Percentiles rank a stretch among this genome's conserved stretches.
Evolutionary conservation across 495 filamentous ascomycete species (phyloP).

Genomic region (Trypethelium eluteriae): DNA sequence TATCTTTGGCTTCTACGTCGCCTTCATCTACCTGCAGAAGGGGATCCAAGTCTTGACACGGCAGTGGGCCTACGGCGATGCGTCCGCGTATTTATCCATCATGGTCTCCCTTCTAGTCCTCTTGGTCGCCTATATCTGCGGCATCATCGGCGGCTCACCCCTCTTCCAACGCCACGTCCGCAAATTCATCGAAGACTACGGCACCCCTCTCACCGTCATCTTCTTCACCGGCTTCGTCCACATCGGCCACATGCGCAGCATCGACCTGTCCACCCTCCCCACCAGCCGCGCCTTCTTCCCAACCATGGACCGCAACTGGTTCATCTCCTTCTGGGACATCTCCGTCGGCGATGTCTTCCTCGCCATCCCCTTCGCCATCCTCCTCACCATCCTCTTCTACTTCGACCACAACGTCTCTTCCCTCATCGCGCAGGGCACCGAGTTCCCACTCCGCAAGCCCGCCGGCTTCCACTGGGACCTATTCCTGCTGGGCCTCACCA

Average conservation of each 20-base stretch:
- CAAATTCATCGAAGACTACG: conserved; percentile 39
- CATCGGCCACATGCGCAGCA: conserved; percentile 25
- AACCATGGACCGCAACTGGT: conserved; percentile 69
- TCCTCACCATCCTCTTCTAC: conserved; percentile 84
- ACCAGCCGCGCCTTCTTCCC: conserved; percentile 63
- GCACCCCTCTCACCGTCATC: conserved; percentile 34
- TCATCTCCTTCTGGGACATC: conserved; percentile 84
- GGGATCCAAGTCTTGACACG: conserved; percentile 21
- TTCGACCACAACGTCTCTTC: conserved; percentile 61
- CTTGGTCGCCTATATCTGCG: conserved; percentile 31
- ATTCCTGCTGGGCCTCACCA: conserved; percentile 84
- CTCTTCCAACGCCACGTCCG: conserved; percentile 33
- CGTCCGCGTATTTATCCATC: conserved; percentile 65
- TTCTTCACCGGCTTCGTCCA: conserved; percentile 36
- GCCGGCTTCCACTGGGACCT: conserved; percentile 96
- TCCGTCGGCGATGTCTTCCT: conserved; percentile 67
- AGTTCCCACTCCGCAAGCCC: conserved; percentile 86
- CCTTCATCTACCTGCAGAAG: conserved; percentile 35
- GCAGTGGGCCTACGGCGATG: conserved; percentile 37
- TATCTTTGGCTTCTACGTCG: conserved; percentile 42
- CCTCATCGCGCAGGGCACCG: conserved; percentile 83
- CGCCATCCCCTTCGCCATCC: conserved; percentile 78
- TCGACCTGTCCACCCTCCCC: conserved; percentile 33
- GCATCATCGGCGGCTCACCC: conserved; percentile 30
- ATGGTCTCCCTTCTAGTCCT: conserved; percentile 49